phyloP scores from a whole-genome alignment of 1,139 yeast species.

The Eremothecium sinecaudum region DNA sequence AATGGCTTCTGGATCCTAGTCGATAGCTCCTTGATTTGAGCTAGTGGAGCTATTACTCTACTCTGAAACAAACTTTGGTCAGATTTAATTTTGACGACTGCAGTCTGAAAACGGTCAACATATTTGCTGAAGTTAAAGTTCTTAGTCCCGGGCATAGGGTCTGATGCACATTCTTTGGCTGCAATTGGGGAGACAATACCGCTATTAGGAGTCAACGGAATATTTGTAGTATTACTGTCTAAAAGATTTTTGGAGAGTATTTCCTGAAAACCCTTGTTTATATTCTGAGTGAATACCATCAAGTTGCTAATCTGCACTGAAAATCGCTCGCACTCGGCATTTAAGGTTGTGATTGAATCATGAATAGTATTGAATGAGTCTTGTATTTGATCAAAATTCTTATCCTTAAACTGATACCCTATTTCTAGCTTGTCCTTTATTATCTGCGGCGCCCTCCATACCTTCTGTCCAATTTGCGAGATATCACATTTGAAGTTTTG shows the following conservation, averaged over 20 bases:
- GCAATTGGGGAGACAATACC: slow-evolving; percentile 1
- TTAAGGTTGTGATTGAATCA: slow-evolving; percentile 8
- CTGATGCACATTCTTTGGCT: background rate
- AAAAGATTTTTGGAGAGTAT: background rate
- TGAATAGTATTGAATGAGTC: slow-evolving; percentile 12
- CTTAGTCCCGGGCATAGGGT: background rate
- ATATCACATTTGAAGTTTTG: slow-evolving; percentile 5
- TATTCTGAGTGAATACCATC: slow-evolving; percentile 1
- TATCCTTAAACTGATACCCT: slow-evolving; percentile 13
- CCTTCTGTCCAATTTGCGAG: slow-evolving; percentile 6
- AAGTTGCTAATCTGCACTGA: slow-evolving; percentile 3
- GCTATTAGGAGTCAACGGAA: slow-evolving; percentile 5
- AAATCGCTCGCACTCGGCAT: slow-evolving; percentile 12
- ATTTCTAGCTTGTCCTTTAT: slow-evolving; percentile 7
- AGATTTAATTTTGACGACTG: slow-evolving; percentile 6
- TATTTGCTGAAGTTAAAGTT: slow-evolving; percentile 3
- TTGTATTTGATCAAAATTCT: slow-evolving; percentile 12
- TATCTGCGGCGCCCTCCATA: slow-evolving; percentile 8
- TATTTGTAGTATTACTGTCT: background rate
- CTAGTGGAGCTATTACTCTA: slow-evolving; percentile 8
- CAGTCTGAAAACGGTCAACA: slow-evolving; percentile 6
- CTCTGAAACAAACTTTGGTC: slow-evolving; percentile 6
- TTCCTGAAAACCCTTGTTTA: slow-evolving; percentile 3
- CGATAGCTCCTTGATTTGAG: slow-evolving; percentile 9
- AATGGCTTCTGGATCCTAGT: slow-evolving; percentile 11